A percentile compares a stretch with the other conserved stretches of the same genome.
These are phyloP conservation scores for Penicillium bialowiezense DNA, from an alignment of 495 filamentous ascomycete genomes.

Conservation along the genomic window DNA sequence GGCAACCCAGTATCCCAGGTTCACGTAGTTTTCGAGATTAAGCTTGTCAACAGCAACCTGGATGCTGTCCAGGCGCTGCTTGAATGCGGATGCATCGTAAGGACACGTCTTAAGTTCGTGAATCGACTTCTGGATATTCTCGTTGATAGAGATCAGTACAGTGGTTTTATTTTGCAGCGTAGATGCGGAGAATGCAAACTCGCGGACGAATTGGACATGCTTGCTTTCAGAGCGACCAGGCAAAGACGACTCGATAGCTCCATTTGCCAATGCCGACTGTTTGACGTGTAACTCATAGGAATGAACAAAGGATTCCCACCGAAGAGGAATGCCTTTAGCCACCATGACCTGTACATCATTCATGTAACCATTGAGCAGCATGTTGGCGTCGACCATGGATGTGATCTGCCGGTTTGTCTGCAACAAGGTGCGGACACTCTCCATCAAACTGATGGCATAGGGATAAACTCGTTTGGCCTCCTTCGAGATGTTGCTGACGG, in stretches of 20 bases:
- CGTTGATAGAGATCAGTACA: conserved; percentile 71
- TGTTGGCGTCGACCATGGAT: conserved; percentile 79
- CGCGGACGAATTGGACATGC: conserved; percentile 92
- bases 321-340: conserved; percentile 78
- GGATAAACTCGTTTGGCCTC: conserved; percentile 97
- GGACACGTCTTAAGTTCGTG: conserved; percentile 80
- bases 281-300: conserved; percentile 90
- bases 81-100: conserved; percentile 73
- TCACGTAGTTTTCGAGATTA: conserved; percentile 91
- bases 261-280: conserved; percentile 58
- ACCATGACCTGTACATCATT: conserved; percentile 82
- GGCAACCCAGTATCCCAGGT: conserved; percentile 83
- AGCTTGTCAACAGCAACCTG: conserved; percentile 91
- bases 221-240: conserved; percentile 72
- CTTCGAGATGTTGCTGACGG: conserved; percentile 91
- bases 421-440: conserved; percentile 84
- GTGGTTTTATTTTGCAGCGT: conserved; percentile 82
- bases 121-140: conserved; percentile 78
- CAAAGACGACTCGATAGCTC: conserved; percentile 56
- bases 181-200: conserved; percentile 82
- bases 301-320: conserved; percentile 97
- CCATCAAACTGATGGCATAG: conserved; percentile 96
- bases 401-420: conserved; percentile 81
- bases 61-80: conserved; percentile 74
- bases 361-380: conserved; percentile 84